These are phyloP conservation scores for Saccharomycopsis sp. DNA, from an alignment of 805 yeast genomes.

Conservation along the genomic window DNA sequence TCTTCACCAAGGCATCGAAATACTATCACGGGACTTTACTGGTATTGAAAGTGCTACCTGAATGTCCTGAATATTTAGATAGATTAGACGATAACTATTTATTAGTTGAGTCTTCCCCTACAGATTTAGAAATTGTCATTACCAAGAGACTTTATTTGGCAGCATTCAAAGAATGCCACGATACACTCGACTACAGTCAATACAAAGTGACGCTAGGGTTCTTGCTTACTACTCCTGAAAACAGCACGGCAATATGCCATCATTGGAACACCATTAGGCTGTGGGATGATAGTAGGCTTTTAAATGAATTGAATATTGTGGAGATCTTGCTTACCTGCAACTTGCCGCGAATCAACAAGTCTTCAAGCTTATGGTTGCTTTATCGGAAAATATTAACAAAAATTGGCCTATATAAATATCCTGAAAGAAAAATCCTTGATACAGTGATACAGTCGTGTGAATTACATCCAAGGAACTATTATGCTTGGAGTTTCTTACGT, in stretches of 20 bases:
- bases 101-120: background rate
- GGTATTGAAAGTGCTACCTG: too few species aligned
- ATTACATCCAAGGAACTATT: conserved; percentile 19
- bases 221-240: background rate
- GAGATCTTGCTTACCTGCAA: conserved; percentile 24
- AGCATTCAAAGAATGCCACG: conserved; percentile 13
- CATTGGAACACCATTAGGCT: background rate
- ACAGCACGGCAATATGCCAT: background rate
- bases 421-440: background rate
- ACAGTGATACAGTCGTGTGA: background rate
- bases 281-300: background rate
- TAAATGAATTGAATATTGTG: background rate
- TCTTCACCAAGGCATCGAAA: too few species aligned
- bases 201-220: background rate
- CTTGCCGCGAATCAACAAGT: conserved; percentile 29
- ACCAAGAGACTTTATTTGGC: conserved; percentile 1
- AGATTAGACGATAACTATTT: background rate
- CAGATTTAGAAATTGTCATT: conserved; percentile 1
- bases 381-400: conserved; percentile 21
- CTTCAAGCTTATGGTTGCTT: conserved; percentile 29
- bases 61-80: too few species aligned
- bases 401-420: background rate
- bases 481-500: conserved; percentile 19
- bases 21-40: too few species aligned
- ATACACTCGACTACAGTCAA: background rate